Evolutionary conservation across 2,329 filamentous ascomycete genomes (phyloP).

Genomic region (Penicillium brasilianum): DNA sequence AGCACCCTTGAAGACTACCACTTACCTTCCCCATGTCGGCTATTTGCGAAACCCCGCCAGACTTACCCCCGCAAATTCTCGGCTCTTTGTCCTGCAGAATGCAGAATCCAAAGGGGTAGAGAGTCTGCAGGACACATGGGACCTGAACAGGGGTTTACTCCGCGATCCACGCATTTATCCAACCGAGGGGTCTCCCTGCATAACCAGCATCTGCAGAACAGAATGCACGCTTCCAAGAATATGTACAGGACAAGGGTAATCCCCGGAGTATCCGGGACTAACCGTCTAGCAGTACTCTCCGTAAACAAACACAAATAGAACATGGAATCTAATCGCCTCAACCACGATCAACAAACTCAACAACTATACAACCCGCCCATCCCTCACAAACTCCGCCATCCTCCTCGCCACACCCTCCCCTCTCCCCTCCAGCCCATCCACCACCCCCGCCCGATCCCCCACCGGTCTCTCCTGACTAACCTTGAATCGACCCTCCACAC

Average conservation of each 20-base stretch:
- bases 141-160: not conserved
- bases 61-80: not conserved
- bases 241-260: too few species aligned
- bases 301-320: too few species aligned
- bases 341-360: too few species aligned
- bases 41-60: not conserved
- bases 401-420: constrained; percentile 14
- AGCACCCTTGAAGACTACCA: not conserved
- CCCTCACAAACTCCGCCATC: constrained; percentile 27
- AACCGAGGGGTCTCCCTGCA: constrained; percentile 13
- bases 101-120: not conserved
- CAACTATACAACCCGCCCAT: not conserved
- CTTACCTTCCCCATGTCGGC: not conserved
- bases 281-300: too few species aligned
- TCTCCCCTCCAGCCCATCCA: constrained; percentile 22
- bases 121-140: not conserved
- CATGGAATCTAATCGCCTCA: too few species aligned
- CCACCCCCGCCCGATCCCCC: constrained; percentile 26
- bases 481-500: constrained; percentile 29
- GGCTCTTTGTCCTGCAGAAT: not conserved
- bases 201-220: too few species aligned
- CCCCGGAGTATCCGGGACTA: too few species aligned
- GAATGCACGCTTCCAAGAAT: too few species aligned
- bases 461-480: constrained; percentile 27
- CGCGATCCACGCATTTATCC: constrained; percentile 19